Evolutionary conservation across 2,329 filamentous ascomycete species (phyloP), one percentile per base, ranked within the genome.

Genomic region (Colletotrichum graminicola): DNA sequence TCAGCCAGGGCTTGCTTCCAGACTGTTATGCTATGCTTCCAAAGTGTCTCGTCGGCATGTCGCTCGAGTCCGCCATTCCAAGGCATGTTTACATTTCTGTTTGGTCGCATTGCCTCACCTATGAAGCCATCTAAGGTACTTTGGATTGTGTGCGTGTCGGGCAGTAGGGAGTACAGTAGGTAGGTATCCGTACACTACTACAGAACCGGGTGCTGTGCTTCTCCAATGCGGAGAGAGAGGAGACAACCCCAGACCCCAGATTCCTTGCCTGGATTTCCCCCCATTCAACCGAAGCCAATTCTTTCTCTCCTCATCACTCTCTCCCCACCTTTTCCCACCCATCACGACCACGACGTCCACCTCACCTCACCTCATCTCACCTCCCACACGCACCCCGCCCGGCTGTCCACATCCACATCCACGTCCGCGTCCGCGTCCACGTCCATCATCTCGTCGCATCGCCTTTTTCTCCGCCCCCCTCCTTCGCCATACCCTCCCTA

Each of bases 141-240:
- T 29, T 29, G 29, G 29, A 4, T 29, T 29, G 29, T 29, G 29
- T 29, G 29, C 29, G 29, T 29, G 29, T 29, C 29, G 29, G 29
- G 29, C 29, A 29, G 29, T 29, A 29, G 29, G 29, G 29, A 2
- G 29, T 29, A 29, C 29, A 29, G 34, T 1, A 32, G 56, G 51
- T 39, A 56, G 47, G 54, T 55, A 36, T 2, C n/a, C n/a, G 29
- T 29, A 29, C 29, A 29, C 29, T 29, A 29, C 29, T 4, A 45
- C 61, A 45, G 5, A 41, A 14, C 5, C 34, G 34, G 34, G 1
- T 36, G 34, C 74, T 80, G 1, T 36, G 34, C 74, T 80, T 80
- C 80, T 81, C 78, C 79, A 80, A 81, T 82, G 81, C 81, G 80
- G 80, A 82, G 80, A 78, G 75, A 77, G 81, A 80, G 80, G 80